Evolutionary conservation across 257 asterid genomes (phyloP).

Genomic region (Euphrasia confusa): DNA sequence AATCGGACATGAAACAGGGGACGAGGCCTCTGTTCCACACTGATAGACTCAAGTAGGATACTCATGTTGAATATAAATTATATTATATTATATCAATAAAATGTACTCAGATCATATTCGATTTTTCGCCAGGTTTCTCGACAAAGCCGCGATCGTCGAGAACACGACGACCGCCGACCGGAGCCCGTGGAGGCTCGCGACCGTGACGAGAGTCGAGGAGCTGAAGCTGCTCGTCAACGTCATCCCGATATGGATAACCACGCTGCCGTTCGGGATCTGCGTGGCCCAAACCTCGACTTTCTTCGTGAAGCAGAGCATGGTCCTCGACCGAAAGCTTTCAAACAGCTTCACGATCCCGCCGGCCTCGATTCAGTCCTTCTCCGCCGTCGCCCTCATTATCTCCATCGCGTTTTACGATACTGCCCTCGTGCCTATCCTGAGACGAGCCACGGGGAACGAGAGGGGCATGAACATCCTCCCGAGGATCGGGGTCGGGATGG

Average conservation of each 20-base stretch:
- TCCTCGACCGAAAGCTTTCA: conserved; percentile 39
- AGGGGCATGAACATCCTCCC: too few relatives aligned
- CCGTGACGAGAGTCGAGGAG: conserved; percentile 68
- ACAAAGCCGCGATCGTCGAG: conserved; percentile 66
- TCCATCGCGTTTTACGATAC: conserved; percentile 47
- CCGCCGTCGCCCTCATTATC: conserved; percentile 53
- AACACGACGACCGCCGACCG: conserved; percentile 21
- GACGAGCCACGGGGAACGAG: conserved; percentile 30
- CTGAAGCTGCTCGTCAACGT: conserved; percentile 55
- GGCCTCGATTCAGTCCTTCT: conserved; percentile 49
- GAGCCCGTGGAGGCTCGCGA: conserved; percentile 54
- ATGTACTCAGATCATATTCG: not conserved
- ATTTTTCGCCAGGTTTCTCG: conserved; percentile 49
- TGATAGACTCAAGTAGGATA: conserved; percentile 20
- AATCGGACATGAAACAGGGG: conserved; percentile 33
- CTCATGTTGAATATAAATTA: not conserved
- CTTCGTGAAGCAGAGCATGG: conserved; percentile 67
- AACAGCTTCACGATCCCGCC: conserved; percentile 50
- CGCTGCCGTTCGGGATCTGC: conserved; percentile 65
- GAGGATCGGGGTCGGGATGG: too few relatives aligned
- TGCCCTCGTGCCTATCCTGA: conserved; percentile 49
- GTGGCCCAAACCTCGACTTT: conserved; percentile 66
- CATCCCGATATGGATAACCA: conserved; percentile 74
- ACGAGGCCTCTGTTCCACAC: conserved; percentile 55
- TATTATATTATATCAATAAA: too few relatives aligned